Percentiles rank a stretch among this genome's conserved stretches.
Evolutionary conservation across 805 yeast species (phyloP).

Genomic region (Starmerella stellata): DNA sequence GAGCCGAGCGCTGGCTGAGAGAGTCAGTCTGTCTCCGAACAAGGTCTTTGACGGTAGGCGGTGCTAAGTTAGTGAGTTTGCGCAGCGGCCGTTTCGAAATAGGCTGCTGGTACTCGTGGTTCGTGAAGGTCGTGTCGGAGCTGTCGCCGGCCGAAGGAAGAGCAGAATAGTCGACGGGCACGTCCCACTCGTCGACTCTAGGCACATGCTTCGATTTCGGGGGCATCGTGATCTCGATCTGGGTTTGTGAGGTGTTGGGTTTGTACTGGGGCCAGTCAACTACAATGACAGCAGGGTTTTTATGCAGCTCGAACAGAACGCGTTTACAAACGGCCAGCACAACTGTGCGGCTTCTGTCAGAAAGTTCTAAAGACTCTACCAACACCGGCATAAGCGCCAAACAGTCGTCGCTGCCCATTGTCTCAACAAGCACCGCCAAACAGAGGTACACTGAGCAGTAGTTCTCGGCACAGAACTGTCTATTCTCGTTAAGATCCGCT

Average conservation of each 20-base stretch:
- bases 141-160: neutral
- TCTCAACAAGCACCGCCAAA: neutral
- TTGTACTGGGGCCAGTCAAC: neutral
- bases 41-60: slow-evolving; percentile 7
- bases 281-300: neutral
- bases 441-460: neutral
- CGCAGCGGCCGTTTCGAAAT: neutral
- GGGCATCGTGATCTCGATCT: neutral
- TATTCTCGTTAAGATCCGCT: neutral
- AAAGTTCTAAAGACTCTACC: neutral
- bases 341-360: neutral
- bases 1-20: slow-evolving; percentile 2
- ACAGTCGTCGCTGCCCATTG: neutral
- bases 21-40: slow-evolving; percentile 10
- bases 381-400: neutral
- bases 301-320: neutral
- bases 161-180: neutral
- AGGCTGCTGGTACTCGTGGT: too few relatives aligned
- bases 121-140: neutral
- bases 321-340: neutral
- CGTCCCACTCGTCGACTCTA: neutral
- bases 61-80: neutral
- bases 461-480: neutral
- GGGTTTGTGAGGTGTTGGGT: neutral
- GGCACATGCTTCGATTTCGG: neutral